phyloP scores from a whole-genome alignment of 2,329 filamentous ascomycete genomes.

The Lanzia echinophila region DNA sequence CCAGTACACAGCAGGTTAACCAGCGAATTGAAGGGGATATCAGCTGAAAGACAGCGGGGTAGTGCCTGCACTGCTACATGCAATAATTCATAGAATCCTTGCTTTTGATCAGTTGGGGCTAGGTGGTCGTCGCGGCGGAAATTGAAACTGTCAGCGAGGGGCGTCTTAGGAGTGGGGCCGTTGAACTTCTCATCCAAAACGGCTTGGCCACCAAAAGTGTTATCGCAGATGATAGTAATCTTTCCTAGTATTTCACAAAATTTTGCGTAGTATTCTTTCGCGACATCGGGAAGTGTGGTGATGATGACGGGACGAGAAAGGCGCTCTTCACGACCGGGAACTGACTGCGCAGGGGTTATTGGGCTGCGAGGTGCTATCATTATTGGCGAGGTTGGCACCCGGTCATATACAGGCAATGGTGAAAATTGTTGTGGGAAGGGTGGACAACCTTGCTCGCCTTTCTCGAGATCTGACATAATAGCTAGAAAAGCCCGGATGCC shows the following conservation, averaged over 20 bases:
- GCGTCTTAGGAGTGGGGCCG: slow-evolving; percentile 82
- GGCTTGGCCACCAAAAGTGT: slow-evolving; percentile 93
- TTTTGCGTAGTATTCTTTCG: slow-evolving; percentile 77
- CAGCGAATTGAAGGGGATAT: slow-evolving; percentile 86
- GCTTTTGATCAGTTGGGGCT: slow-evolving; percentile 71
- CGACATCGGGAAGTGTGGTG: slow-evolving; percentile 62
- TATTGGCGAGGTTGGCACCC: slow-evolving; percentile 44
- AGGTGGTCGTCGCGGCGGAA: slow-evolving; percentile 79
- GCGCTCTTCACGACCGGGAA: slow-evolving; percentile 48
- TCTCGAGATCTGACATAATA: slow-evolving; percentile 89
- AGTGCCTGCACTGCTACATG: slow-evolving; percentile 94
- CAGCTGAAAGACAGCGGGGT: slow-evolving; percentile 83
- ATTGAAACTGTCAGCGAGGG: slow-evolving; percentile 88
- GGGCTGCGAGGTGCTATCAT: slow-evolving; percentile 33
- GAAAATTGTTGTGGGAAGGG: slow-evolving; percentile 73
- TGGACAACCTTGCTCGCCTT: slow-evolving; percentile 66
- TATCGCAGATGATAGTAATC: slow-evolving; percentile 93
- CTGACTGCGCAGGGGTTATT: slow-evolving; percentile 17
- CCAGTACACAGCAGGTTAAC: slow-evolving; percentile 95
- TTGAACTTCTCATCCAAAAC: slow-evolving; percentile 93
- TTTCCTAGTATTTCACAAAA: slow-evolving; percentile 96
- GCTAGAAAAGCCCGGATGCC: slow-evolving; percentile 90
- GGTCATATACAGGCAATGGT: slow-evolving; percentile 36
- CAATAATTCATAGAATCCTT: slow-evolving; percentile 90
- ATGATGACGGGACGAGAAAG: slow-evolving; percentile 60